phyloP scores from a whole-genome alignment of 129 eudicot species.

The Lonicera japonica region DNA sequence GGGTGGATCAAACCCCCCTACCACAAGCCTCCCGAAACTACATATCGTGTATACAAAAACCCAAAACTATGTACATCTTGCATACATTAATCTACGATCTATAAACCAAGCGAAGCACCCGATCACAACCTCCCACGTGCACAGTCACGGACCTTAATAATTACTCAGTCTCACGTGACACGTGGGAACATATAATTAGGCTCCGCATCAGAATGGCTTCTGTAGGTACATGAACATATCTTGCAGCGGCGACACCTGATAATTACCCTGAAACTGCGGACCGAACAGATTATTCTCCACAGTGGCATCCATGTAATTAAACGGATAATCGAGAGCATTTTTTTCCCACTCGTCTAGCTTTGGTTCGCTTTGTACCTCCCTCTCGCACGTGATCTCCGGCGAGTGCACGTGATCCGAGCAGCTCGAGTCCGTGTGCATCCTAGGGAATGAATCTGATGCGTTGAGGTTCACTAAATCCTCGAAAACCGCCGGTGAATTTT shows the following conservation, averaged over 20 bases:
- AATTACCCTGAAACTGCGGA: conserved; percentile 16
- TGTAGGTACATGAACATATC: conserved; percentile 55
- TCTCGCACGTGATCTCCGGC: conserved; percentile 20
- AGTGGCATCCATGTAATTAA: conserved; percentile 45
- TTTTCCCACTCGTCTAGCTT: conserved; percentile 17
- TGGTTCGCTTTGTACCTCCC: conserved; percentile 52
- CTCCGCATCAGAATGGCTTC: conserved; percentile 43
- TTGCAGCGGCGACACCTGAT: conserved; percentile 50
- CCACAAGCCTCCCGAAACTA: background rate
- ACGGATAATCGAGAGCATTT: conserved; percentile 28
- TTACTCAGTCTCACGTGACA: conserved; percentile 28
- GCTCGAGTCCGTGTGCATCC: conserved; percentile 48
- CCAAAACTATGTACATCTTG: background rate
- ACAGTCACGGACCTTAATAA: conserved; percentile 23
- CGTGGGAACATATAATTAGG: conserved; percentile 5
- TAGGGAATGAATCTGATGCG: conserved; percentile 49
- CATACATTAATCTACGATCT: background rate
- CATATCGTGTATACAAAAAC: background rate
- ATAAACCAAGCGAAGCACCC: background rate
- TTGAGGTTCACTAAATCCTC: conserved; percentile 21
- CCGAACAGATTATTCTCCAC: conserved; percentile 10
- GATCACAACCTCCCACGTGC: conserved; percentile 20
- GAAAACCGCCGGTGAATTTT: background rate
- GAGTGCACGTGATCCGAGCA: conserved; percentile 44
- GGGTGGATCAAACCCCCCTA: background rate